Evolutionary conservation across 805 yeast genomes (phyloP).

Genomic region (Torulaspora quercuum): DNA sequence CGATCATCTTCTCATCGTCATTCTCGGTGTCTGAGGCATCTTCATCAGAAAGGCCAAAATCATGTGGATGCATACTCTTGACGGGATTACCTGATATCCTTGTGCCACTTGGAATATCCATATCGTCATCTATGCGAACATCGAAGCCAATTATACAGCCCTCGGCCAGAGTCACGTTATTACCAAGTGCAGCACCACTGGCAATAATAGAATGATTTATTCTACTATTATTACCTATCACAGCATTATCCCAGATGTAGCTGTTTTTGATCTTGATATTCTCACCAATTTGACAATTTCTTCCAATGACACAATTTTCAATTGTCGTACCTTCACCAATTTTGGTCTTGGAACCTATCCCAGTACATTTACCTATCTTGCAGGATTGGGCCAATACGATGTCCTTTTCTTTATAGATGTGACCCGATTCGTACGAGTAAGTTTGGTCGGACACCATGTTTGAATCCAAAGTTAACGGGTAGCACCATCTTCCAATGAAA

Average conservation of each 20-base stretch:
- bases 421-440: conserved; percentile 76
- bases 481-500: conserved; percentile 85
- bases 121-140: conserved; percentile 59
- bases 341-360: conserved; percentile 71
- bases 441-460: conserved; percentile 69
- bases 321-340: conserved; percentile 74
- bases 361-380: conserved; percentile 72
- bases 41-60: conserved; percentile 34
- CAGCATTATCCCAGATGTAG: conserved; percentile 82
- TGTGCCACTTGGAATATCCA: conserved; percentile 47
- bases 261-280: conserved; percentile 69
- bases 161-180: conserved; percentile 51
- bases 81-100: conserved; percentile 52
- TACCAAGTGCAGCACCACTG: conserved; percentile 52
- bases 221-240: conserved; percentile 59
- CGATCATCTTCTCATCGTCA: conserved; percentile 16
- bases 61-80: conserved; percentile 29
- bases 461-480: conserved; percentile 86
- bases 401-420: conserved; percentile 82
- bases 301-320: conserved; percentile 75
- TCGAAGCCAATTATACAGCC: conserved; percentile 78
- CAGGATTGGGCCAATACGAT: conserved; percentile 95
- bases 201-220: conserved; percentile 72
- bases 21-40: conserved; percentile 26
- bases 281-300: conserved; percentile 78